These are phyloP conservation scores for Tuber magnatum DNA, from an alignment of 495 filamentous ascomycete species.

Conservation along the genomic window DNA sequence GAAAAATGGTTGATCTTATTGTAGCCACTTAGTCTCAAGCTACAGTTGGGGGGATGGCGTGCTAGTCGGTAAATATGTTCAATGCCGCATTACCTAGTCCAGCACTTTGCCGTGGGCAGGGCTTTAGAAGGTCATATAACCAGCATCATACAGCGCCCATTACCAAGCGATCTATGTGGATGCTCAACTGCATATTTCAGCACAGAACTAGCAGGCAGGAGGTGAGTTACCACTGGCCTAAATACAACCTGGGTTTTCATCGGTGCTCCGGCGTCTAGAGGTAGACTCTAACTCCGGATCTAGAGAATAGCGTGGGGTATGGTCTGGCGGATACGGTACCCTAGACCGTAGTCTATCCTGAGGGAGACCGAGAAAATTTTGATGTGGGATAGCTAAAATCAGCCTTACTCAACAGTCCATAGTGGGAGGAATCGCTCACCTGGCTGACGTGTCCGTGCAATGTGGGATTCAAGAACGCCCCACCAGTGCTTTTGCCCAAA, in stretches of 20 bases:
- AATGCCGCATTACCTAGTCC: background rate
- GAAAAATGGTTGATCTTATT: background rate
- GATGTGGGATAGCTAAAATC: background rate
- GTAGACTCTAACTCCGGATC: background rate
- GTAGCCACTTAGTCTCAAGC: background rate
- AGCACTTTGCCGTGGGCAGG: background rate
- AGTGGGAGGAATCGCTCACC: background rate
- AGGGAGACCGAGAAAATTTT: background rate
- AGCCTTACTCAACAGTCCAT: background rate
- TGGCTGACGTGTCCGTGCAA: background rate
- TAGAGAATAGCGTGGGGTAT: background rate
- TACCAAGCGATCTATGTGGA: background rate
- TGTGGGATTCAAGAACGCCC: background rate
- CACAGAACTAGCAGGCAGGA: background rate
- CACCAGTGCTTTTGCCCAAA: background rate
- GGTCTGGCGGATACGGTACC: background rate
- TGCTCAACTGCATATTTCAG: background rate
- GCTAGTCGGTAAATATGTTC: background rate
- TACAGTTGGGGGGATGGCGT: background rate
- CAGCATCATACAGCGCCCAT: background rate
- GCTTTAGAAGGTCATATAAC: background rate
- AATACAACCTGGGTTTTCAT: background rate
- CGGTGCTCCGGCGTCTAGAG: background rate
- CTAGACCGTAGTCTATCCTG: background rate
- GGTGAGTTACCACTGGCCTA: background rate